Percentiles rank a stretch among this genome's conserved stretches.
Evolutionary conservation across 345 rosid genomes (phyloP).

Genomic region (Heritiera fomes): DNA sequence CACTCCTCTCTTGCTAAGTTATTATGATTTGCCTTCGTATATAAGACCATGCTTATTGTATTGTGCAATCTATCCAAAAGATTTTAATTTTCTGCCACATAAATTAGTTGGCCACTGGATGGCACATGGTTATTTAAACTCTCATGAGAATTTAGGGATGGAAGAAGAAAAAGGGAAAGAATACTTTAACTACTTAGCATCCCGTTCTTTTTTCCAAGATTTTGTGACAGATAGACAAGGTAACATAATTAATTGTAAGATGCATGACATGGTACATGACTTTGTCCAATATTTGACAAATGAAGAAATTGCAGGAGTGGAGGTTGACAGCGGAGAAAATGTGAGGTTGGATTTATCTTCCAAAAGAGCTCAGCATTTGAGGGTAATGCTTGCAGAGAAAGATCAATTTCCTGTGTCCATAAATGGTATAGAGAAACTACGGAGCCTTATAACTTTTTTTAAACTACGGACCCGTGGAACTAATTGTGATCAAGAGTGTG

Average conservation of each 20-base stretch:
- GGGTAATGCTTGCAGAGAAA: no score
- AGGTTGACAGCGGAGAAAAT: no score
- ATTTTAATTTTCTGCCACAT: background rate
- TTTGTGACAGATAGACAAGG: background rate
- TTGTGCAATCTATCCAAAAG: slow-evolving; percentile 1
- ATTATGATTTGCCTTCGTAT: background rate
- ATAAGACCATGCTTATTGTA: background rate
- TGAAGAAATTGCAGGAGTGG: no score
- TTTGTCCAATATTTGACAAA: no score
- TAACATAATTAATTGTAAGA: background rate
- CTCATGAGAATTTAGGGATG: background rate
- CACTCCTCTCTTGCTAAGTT: background rate
- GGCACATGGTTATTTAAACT: background rate
- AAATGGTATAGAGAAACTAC: no score
- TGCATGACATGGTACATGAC: no score
- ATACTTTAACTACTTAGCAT: background rate
- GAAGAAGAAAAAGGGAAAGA: background rate
- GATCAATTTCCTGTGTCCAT: no score
- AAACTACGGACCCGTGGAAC: no score
- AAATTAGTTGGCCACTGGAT: background rate
- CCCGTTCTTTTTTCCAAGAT: background rate
- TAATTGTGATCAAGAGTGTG: no score
- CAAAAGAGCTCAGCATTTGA: no score
- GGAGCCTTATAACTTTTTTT: no score
- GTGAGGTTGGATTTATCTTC: no score